Percentiles rank a stretch among this genome's conserved stretches.
Evolutionary conservation across 2,329 filamentous ascomycete species (phyloP).

Genomic region (Colletotrichum limetticola): DNA sequence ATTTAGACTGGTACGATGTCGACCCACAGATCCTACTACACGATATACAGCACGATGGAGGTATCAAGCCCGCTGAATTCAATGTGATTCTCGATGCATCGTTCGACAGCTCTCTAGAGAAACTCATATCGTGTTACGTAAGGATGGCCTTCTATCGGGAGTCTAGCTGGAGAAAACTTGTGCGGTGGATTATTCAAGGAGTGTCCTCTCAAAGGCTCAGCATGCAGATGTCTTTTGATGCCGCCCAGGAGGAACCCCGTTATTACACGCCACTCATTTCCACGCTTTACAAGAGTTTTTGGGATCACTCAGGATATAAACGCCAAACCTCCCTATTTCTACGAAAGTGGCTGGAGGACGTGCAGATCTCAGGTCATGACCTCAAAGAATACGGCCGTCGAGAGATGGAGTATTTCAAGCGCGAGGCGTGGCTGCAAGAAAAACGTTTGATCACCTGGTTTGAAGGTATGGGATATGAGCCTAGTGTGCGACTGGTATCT

Average conservation of each 20-base stretch:
- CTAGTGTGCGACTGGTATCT: background rate
- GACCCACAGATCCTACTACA: background rate
- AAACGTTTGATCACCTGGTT: background rate
- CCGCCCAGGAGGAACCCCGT: background rate
- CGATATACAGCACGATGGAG: background rate
- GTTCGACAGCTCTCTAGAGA: background rate
- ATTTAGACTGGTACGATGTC: accelerated
- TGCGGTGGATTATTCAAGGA: background rate
- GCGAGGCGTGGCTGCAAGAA: accelerated
- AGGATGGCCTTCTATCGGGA: too few relatives aligned
- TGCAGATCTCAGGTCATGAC: background rate
- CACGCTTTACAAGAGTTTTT: accelerated
- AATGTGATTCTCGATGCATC: background rate
- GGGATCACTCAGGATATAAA: too few relatives aligned
- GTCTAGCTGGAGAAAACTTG: background rate
- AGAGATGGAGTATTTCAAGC: background rate
- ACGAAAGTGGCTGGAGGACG: background rate
- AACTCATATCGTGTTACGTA: too few relatives aligned
- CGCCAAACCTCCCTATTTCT: background rate
- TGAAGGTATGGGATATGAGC: too few relatives aligned
- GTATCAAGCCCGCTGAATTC: background rate
- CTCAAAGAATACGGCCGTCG: background rate
- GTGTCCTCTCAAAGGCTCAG: background rate
- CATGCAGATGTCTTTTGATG: background rate
- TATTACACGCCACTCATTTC: background rate